A percentile compares a stretch with the other conserved stretches of the same genome.
phyloP scores from a whole-genome alignment of 2,329 filamentous ascomycete genomes.

The Fusarium tuaranense region DNA sequence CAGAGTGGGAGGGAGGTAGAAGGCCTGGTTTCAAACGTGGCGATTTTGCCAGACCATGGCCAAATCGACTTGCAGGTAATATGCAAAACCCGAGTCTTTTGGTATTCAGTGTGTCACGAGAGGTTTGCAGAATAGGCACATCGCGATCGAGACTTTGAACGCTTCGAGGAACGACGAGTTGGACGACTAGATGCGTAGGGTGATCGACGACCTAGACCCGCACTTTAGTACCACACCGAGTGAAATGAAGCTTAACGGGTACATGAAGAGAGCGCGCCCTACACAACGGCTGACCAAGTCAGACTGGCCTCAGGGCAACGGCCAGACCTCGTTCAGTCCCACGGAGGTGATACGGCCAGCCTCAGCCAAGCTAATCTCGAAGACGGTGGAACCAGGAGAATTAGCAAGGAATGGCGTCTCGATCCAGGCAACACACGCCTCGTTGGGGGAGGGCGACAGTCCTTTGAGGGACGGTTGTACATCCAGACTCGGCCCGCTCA shows the following conservation, averaged over 20 bases:
- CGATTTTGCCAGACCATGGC: background rate
- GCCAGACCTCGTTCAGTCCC: slow-evolving; percentile 25
- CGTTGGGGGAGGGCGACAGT: slow-evolving; percentile 25
- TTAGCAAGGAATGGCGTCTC: slow-evolving; percentile 28
- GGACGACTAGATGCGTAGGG: background rate
- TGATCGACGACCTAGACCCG: background rate
- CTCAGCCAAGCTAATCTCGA: slow-evolving; percentile 44
- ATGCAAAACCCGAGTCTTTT: slow-evolving; percentile 1
- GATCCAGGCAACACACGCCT: slow-evolving; percentile 31
- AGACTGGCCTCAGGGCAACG: slow-evolving; percentile 16
- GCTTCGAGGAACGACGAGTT: background rate
- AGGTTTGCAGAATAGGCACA: background rate
- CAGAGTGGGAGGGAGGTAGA: background rate
- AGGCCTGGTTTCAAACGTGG: background rate
- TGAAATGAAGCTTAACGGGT: slow-evolving; percentile 3
- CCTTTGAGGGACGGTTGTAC: slow-evolving; percentile 31
- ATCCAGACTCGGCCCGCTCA: slow-evolving; percentile 45
- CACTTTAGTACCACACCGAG: background rate
- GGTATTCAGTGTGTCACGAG: background rate
- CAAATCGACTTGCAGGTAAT: background rate
- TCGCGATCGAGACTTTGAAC: background rate
- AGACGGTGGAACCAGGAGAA: slow-evolving; percentile 43
- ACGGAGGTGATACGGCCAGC: slow-evolving; percentile 36
- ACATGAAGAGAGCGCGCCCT: background rate
- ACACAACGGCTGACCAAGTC: slow-evolving; percentile 15